Evolutionary conservation across 2,329 filamentous ascomycete species (phyloP), one percentile per base, ranked within the genome.

Genomic region (Aspergillus sp.): DNA sequence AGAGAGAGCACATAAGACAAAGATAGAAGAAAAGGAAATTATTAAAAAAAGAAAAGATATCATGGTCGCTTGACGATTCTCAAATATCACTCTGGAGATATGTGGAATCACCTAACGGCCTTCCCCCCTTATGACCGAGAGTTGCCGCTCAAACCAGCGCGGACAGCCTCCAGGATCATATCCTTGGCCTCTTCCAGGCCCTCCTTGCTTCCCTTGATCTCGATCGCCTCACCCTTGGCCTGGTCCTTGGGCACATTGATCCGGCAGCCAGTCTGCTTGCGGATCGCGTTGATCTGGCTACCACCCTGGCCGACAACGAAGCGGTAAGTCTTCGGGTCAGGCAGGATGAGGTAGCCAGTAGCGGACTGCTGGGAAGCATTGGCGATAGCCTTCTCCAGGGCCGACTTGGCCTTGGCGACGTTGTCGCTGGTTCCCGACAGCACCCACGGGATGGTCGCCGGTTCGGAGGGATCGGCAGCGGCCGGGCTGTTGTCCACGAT

Each of bases 211-310:
- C 95, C 95, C 38, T 89, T 83, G 70, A 99, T 90, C 80, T 97
- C 92, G 74, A 99, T 97, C 4, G 94, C 91, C 77, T 97, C 93
- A 21, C 82, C 84, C 67, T 81, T 79, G 39, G 81, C 81, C 76
- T 96, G 90, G 71, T 91, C 89, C 67, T 91, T 88, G 21, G 95
- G 95, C 43, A 99, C 94, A 66, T 93, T 92, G 74, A 99, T 96
- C 79, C 90, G 92, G 79, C 93, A 97, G 58, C 91, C 91, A 55
- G 92, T 97, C 81, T 95, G 88, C 80, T 91, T 92, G 68, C 95
- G 88, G 74, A 99, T 97, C 45, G 87, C 82, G 79, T 97, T 97
- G 76, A 99, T 96, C 78, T 94, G 94, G 76, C 87, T 90, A 61
- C 95, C 95, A 61, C 90, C 91, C 65, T 89, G 88, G 4, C 95